Evolutionary conservation across 2,329 filamentous ascomycete species (phyloP), one percentile per base, ranked within the genome.

Genomic region (Penicillium griseofulvum): DNA sequence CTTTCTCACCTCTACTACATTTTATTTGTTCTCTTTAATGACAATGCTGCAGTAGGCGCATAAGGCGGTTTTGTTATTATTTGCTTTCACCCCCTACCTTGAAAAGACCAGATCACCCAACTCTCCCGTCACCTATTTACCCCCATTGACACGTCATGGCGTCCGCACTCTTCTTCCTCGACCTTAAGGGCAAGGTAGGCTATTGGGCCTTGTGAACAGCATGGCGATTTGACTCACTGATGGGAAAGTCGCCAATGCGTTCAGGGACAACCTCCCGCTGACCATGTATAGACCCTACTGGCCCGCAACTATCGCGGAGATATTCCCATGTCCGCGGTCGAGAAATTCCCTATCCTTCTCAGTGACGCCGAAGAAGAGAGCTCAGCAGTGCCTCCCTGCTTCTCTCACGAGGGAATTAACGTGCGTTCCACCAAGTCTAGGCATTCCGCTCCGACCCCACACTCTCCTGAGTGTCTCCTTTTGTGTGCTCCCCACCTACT

Each of bases 341-440:
- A 99, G 78, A 95, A 96, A 76, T 99, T 99, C 74, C 94, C 94
- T 41, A 80, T 96, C 67, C 88, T 99, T 56, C 87, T 99, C 52
- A 96, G 90, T 76, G 94, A 99, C 79, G 94, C 94, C 67, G 94
- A 99, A 87, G 94, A 99, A 85, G 94, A 99, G 76, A 96, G 91
- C 66, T 97, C 93, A 44, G 92, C 92, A 59, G 94, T 97, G 3
- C 91, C 94, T 52, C 94, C 94, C 62, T 99, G 94, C 78, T 97
- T 99, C 82, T 97, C 92, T 39, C 89, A 95, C 75, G 94, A 99
- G 78, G 94, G 94, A 74, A 96, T 99, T 80, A 99, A 99, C 77
- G 90, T 94, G 80, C 61, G 87, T 83, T 58, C 43, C 60, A 19
- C 41, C 12, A 14, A 24, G 8, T 24, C 19, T 22, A 17, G 45